These are phyloP conservation scores for Gymnopilus junonius DNA, from an alignment of 768 basidiomycete genomes.

Conservation along the genomic window DNA sequence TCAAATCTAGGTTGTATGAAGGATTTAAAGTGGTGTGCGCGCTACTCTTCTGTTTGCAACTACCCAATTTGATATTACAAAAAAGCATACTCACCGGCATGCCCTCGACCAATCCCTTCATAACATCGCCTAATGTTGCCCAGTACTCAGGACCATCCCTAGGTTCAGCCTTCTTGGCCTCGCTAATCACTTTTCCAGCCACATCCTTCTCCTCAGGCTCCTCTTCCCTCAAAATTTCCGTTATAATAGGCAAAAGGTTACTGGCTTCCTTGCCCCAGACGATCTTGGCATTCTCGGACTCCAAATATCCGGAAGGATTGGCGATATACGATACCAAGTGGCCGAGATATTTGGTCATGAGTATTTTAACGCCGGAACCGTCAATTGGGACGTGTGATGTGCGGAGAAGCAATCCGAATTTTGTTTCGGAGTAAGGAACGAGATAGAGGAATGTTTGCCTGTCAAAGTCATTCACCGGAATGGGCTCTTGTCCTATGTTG, in stretches of 20 bases:
- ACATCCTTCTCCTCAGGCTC: conserved; percentile 15
- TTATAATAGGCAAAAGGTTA: conserved; percentile 16
- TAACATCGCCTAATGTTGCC: conserved; percentile 16
- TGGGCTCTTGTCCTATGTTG: conserved; percentile 20
- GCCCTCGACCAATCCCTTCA: conserved; percentile 15
- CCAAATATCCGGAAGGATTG: conserved; percentile 2
- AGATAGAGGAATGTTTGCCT: conserved; percentile 23
- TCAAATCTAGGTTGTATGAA: conserved; percentile 21
- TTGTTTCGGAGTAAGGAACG: conserved; percentile 16
- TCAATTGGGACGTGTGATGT: conserved; percentile 24
- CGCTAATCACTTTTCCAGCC: conserved; percentile 1
- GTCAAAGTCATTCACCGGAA: conserved; percentile 21
- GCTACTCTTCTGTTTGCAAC: background rate
- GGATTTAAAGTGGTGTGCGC: conserved; percentile 19
- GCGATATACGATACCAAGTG: conserved; percentile 17
- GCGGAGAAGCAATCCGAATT: conserved; percentile 21
- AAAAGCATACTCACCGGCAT: conserved; percentile 10
- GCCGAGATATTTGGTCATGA: conserved; percentile 16
- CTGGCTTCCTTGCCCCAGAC: conserved; percentile 13
- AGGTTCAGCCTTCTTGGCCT: conserved; percentile 13
- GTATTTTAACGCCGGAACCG: conserved; percentile 19
- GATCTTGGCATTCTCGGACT: conserved; percentile 7
- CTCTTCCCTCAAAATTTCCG: conserved; percentile 17
- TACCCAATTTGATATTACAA: background rate
- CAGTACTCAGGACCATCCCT: conserved; percentile 19